phyloP scores from a whole-genome alignment of 2,329 filamentous ascomycete genomes.

The Colletotrichum acutatum region DNA sequence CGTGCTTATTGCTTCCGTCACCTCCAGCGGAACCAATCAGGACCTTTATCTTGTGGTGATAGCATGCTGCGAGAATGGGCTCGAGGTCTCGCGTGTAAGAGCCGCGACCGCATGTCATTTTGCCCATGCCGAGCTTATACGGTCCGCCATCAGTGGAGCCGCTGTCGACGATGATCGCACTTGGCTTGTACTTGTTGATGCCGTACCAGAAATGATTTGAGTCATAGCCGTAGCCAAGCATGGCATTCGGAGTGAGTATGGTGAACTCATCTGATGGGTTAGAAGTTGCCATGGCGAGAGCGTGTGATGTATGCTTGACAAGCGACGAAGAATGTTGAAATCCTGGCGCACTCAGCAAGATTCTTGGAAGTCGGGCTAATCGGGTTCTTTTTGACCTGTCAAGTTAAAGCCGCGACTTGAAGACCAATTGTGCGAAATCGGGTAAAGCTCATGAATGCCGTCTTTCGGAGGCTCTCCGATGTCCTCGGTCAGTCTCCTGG shows the following conservation, averaged over 20 bases:
- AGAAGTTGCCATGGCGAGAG: neutral
- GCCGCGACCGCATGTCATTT: slow-evolving; percentile 51
- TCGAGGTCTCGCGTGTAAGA: slow-evolving; percentile 55
- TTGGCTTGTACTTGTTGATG: slow-evolving; percentile 44
- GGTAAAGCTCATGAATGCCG: too few relatives aligned
- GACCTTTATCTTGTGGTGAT: slow-evolving; percentile 49
- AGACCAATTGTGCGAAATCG: too few relatives aligned
- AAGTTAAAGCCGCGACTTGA: too few relatives aligned
- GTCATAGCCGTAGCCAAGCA: slow-evolving; percentile 61
- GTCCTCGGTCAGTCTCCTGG: too few relatives aligned
- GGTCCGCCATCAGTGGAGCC: slow-evolving; percentile 51
- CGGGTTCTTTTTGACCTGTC: too few relatives aligned
- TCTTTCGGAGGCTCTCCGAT: too few relatives aligned
- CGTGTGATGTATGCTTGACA: neutral
- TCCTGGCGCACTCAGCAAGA: too few relatives aligned
- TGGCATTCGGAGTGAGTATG: slow-evolving; percentile 58
- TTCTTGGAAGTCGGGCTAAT: too few relatives aligned
- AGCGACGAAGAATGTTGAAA: too few relatives aligned
- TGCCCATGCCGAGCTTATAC: slow-evolving; percentile 52
- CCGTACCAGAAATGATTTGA: slow-evolving; percentile 42
- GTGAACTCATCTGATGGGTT: slow-evolving; percentile 7
- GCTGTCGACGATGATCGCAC: slow-evolving; percentile 48
- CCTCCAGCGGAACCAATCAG: slow-evolving; percentile 59
- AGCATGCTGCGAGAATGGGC: slow-evolving; percentile 49
- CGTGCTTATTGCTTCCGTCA: slow-evolving; percentile 55